These are phyloP conservation scores for Penicillium hesseltinei DNA, from an alignment of 2,329 filamentous ascomycete species.

Conservation along the genomic window DNA sequence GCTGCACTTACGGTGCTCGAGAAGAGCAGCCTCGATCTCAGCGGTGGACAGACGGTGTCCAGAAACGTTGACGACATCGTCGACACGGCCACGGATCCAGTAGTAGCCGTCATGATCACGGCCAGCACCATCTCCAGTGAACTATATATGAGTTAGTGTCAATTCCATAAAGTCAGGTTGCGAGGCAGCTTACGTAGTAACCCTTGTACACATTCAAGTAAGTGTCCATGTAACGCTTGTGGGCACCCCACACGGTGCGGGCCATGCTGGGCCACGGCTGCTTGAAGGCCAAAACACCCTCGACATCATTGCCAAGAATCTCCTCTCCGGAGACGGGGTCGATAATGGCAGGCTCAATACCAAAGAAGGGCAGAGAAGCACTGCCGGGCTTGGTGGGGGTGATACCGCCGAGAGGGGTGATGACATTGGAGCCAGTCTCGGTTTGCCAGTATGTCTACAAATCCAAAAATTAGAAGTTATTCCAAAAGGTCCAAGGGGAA, in stretches of 20 bases:
- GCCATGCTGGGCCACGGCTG: slow-evolving; percentile 99
- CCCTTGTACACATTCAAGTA: slow-evolving; percentile 97
- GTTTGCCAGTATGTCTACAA: slow-evolving; percentile 98
- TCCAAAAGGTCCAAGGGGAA: neutral
- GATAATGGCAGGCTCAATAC: slow-evolving; percentile 95
- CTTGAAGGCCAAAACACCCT: slow-evolving; percentile 96
- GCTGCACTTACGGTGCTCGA: slow-evolving; percentile 69
- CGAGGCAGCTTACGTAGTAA: slow-evolving; percentile 72
- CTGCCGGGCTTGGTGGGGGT: slow-evolving; percentile 96
- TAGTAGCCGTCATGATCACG: slow-evolving; percentile 98
- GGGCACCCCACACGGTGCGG: slow-evolving; percentile 93
- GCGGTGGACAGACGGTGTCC: slow-evolving; percentile 95
- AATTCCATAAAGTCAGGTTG: neutral
- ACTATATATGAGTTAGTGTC: slow-evolving; percentile 32
- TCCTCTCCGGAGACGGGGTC: slow-evolving; percentile 94
- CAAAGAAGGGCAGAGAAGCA: slow-evolving; percentile 95
- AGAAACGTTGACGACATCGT: slow-evolving; percentile 97
- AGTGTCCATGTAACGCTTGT: slow-evolving; percentile 98
- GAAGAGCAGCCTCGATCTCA: slow-evolving; percentile 94
- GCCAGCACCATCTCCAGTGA: slow-evolving; percentile 75
- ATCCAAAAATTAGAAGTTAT: slow-evolving; percentile 9
- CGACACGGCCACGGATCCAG: slow-evolving; percentile 98
- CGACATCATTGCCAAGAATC: slow-evolving; percentile 91
- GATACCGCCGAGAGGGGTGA: slow-evolving; percentile 86
- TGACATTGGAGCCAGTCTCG: slow-evolving; percentile 95